phyloP scores from a whole-genome alignment of 805 yeast species.

The Starmerella lactis-condensi region DNA sequence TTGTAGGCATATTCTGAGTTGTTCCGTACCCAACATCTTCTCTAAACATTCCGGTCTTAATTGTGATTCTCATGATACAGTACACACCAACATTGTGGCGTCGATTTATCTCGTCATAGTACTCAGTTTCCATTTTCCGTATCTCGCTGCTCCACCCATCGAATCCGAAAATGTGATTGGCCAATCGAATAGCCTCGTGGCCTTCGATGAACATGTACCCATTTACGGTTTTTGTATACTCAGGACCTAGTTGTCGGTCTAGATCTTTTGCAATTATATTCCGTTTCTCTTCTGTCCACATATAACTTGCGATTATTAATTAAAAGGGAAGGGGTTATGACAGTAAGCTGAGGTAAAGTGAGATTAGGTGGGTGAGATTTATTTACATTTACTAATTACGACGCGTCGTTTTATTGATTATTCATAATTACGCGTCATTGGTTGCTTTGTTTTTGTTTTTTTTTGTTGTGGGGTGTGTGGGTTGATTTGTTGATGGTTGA shows the following conservation, averaged over 20 bases:
- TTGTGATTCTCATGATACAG: constrained; percentile 38
- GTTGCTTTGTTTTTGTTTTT: no score
- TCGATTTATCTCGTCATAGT: constrained; percentile 18
- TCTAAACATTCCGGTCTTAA: constrained; percentile 56
- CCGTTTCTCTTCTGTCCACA: background rate
- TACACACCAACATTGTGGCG: constrained; percentile 19
- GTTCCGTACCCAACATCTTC: constrained; percentile 56
- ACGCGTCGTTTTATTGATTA: no score
- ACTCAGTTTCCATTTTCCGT: constrained; percentile 39
- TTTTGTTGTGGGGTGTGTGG: no score
- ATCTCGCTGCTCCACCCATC: constrained; percentile 63
- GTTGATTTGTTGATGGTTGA: no score
- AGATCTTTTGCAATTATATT: constrained; percentile 12
- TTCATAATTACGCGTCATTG: no score
- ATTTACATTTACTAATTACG: no score
- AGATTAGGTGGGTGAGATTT: no score
- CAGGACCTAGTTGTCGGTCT: constrained; percentile 21
- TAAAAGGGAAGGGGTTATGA: no score
- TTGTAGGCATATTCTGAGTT: constrained; percentile 31
- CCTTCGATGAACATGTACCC: constrained; percentile 51
- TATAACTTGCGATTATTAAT: no score
- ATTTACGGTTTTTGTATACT: constrained; percentile 24
- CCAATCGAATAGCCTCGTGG: constrained; percentile 50
- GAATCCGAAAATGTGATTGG: constrained; percentile 61
- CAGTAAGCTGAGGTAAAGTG: no score